Base-by-base conservation (phyloP, 495 filamentous ascomycete species). In the Hypoxylon trugodes region DNA sequence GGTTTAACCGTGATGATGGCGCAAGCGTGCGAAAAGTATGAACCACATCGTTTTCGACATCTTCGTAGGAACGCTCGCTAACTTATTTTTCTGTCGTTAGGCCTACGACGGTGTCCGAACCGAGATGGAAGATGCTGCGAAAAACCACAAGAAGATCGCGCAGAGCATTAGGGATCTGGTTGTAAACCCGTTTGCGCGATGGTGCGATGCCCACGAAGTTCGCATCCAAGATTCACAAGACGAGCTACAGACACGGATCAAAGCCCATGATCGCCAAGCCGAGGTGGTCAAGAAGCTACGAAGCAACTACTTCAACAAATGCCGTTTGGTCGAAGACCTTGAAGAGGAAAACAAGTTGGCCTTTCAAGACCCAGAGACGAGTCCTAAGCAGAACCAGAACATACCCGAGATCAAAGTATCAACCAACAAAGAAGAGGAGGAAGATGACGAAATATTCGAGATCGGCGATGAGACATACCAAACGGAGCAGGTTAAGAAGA, bases 311-410 rank as follows among this genome's bases (percentile, higher is more conserved):
- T 99, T 96, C 84, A 98, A 97, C 80, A 98, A 97, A 76, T 99
- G 95, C 69, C 90, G 95, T 40, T 84, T 96, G 37, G 88, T 97
- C 5, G 95, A 99, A 74, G 95, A 99, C 70, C 75, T 97, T 50
- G 96, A 98, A 68, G 95, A 99, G 76, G 95, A 99, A 82, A 96
- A 97, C 71, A 97, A 98, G 76, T 85, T 99, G 9, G 93, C 92
- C 25, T 97, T 98, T 73, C 92, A 97, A 70, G 91, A 91, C 59
- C 92, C 93, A 1, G 77, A 81, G 56, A 71, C 57, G 24, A 82
- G 80, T 68, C 80, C 83, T 10, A 80, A 82, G 54, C 66, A 75
- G 65, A 66, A 64, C 51, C 61, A 76, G 66, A 72, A 77, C 53
- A 79, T 81, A 60, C 83, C 82, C 38, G 81, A 84, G 66, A 88